Percentiles rank a stretch among this genome's conserved stretches.
Conservation (phyloP, 768 basidiomycete genomes). For the Gymnopilus junonius region DNA sequence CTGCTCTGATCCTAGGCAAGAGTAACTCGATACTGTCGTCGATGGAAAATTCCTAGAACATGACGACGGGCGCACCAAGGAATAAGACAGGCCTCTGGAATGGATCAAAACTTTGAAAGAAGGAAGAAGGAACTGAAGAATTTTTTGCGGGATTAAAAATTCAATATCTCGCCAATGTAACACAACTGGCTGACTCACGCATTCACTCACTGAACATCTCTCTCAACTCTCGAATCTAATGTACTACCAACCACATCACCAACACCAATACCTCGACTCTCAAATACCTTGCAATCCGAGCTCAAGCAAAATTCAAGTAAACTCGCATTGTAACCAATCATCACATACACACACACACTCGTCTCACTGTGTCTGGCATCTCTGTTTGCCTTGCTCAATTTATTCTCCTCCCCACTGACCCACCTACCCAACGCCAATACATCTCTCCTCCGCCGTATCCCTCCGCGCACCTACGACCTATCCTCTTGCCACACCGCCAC, state of each 20-base stretch:
- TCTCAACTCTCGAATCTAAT: not conserved
- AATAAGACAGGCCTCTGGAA: not conserved
- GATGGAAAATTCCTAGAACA: not conserved
- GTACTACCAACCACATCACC: not conserved
- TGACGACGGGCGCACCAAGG: not conserved
- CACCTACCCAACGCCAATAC: not conserved
- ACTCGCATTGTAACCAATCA: not conserved
- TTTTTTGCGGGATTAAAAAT: slow-evolving; percentile 6
- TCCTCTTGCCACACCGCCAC: not conserved
- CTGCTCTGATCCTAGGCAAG: slow-evolving; percentile 23
- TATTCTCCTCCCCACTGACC: not conserved
- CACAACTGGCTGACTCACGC: not conserved
- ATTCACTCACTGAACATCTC: slow-evolving; percentile 3
- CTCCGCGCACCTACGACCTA: not conserved
- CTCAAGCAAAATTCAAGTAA: not conserved
- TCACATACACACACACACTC: not conserved
- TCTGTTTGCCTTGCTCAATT: slow-evolving; percentile 4
- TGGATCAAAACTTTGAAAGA: not conserved
- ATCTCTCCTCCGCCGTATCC: not conserved
- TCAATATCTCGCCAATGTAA: slow-evolving; percentile 1
- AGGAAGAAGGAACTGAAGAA: slow-evolving; percentile 7
- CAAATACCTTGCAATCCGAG: not conserved
- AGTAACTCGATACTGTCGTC: not conserved
- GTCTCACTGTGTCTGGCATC: not conserved
- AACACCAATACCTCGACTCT: not conserved